Percentiles rank a stretch among this genome's conserved stretches.
These are phyloP conservation scores for Trichosporon ovoides DNA, from an alignment of 1,284 basidiomycete species.

Conservation along the genomic window DNA sequence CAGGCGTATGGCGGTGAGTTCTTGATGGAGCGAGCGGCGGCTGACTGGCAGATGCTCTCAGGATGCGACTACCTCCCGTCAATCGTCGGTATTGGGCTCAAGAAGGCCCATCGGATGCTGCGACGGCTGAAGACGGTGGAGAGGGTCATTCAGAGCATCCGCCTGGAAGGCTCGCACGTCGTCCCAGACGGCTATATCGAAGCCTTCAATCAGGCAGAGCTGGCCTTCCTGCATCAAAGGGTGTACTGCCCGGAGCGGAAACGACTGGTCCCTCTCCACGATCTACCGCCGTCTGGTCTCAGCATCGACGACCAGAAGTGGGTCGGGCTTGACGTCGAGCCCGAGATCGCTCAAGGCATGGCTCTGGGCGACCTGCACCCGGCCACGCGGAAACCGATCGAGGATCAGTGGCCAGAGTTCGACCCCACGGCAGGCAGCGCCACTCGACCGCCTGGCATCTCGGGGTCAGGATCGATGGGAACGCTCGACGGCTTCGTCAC, in stretches of 20 bases:
- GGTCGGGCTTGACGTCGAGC: slow-evolving; percentile 59
- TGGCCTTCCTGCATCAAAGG: slow-evolving; percentile 88
- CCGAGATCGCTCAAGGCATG: slow-evolving; percentile 54
- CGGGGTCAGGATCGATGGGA: slow-evolving; percentile 6
- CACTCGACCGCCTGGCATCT: background rate
- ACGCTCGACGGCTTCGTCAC: slow-evolving; percentile 44
- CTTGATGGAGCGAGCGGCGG: background rate
- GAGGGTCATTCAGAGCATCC: slow-evolving; percentile 65
- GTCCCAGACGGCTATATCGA: slow-evolving; percentile 73
- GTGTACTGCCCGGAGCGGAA: slow-evolving; percentile 74
- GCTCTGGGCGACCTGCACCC: slow-evolving; percentile 76
- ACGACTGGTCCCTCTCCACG: slow-evolving; percentile 64
- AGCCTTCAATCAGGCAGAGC: slow-evolving; percentile 68
- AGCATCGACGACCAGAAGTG: slow-evolving; percentile 62
- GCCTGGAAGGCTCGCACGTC: slow-evolving; percentile 77
- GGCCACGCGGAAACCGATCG: slow-evolving; percentile 63
- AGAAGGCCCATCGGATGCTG: slow-evolving; percentile 83
- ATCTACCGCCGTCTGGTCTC: slow-evolving; percentile 55
- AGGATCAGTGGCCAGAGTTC: slow-evolving; percentile 69
- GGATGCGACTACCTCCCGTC: slow-evolving; percentile 98
- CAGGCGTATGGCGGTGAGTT: slow-evolving; percentile 71
- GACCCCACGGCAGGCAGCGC: slow-evolving; percentile 15
- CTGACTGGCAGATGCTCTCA: slow-evolving; percentile 63
- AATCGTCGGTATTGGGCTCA: slow-evolving; percentile 93
- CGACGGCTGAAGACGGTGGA: slow-evolving; percentile 81